phyloP scores from a whole-genome alignment of 495 filamentous ascomycete species.

The Neurospora sp. region DNA sequence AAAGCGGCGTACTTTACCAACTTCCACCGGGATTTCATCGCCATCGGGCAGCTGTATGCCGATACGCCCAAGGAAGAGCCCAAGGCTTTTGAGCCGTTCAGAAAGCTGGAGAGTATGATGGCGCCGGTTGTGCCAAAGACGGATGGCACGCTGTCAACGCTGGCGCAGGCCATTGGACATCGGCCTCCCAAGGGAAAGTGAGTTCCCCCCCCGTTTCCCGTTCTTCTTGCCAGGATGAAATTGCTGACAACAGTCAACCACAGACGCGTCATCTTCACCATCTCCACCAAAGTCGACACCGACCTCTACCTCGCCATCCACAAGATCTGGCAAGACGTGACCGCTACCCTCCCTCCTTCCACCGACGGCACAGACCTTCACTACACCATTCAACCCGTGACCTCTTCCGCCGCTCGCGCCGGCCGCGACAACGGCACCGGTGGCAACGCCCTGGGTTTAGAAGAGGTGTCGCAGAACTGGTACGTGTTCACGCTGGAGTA shows the following conservation, averaged over 20 bases:
- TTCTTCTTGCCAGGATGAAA: no score
- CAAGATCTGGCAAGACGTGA: slow-evolving; percentile 10
- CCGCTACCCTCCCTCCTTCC: slow-evolving; percentile 10
- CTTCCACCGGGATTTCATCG: slow-evolving; percentile 7
- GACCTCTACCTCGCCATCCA: slow-evolving; percentile 14
- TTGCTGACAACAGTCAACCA: no score
- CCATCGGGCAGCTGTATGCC: slow-evolving; percentile 12
- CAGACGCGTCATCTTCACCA: slow-evolving; percentile 19
- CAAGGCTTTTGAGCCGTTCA: background rate
- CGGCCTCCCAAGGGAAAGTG: background rate
- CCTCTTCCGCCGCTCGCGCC: slow-evolving; percentile 30
- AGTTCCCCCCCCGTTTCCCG: background rate
- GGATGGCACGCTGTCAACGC: slow-evolving; percentile 3
- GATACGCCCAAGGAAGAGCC: background rate
- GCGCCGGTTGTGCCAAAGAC: slow-evolving; percentile 15
- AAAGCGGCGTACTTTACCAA: slow-evolving; percentile 3
- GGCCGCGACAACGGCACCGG: slow-evolving; percentile 31
- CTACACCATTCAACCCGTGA: slow-evolving; percentile 37
- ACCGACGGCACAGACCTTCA: slow-evolving; percentile 11
- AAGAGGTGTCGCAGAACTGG: slow-evolving; percentile 22
- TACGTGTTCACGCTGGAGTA: slow-evolving; percentile 8
- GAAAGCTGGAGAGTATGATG: slow-evolving; percentile 1
- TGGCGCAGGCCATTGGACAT: slow-evolving; percentile 4
- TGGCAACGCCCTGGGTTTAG: slow-evolving; percentile 45
- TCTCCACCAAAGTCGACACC: slow-evolving; percentile 17